Evolutionary conservation across 257 asterid genomes (phyloP), one percentile per base, ranked within the genome.

Genomic region (Solanum ossicruentum): DNA sequence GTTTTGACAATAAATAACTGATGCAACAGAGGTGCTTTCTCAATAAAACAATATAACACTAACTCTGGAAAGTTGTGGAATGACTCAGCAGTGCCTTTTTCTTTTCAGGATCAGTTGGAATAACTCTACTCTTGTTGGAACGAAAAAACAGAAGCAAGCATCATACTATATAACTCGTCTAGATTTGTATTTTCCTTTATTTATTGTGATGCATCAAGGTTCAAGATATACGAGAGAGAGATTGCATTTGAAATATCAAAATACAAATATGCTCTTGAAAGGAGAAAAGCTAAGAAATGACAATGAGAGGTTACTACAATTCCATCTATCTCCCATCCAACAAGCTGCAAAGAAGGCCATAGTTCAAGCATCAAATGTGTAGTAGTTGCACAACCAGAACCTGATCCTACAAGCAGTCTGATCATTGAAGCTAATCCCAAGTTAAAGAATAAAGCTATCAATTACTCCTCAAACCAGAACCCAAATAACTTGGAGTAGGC

Each of bases 291-390:
- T 56, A 8, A 36, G 81, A 58, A 86, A 52, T 41, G 45, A 84
- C 21, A 49, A 63, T 47, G 75, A 41, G 85, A 85, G 85, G 73
- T 36, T 54, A 84, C 85, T 91, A 93, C 97, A 70, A 94, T 92
- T 83, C 87, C 89, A 84, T 94, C 97, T 23, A 94, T 92, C 88
- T 94, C 98, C 98, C 97, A 93, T 61, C 98, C 97, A 77, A 93
- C 95, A 26, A 94, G 92, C 91, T 90, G 90, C 89, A 93, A 69
- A 3, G 97, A 92, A 71, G 98, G 97, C 95, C 95, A 93, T 47
- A 92, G 78, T 70, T 92, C 91, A 80, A 92, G 97, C 93, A 93
- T 88, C 91, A 93, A 85, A 88, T 90, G 97, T 13, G 98, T 97
- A 84, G 95, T 91, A 58, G 98, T 94, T 85, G 97, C 97, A 32